phyloP scores from a whole-genome alignment of 352 stramenopile species.

The Phytopythium helicoides region DNA sequence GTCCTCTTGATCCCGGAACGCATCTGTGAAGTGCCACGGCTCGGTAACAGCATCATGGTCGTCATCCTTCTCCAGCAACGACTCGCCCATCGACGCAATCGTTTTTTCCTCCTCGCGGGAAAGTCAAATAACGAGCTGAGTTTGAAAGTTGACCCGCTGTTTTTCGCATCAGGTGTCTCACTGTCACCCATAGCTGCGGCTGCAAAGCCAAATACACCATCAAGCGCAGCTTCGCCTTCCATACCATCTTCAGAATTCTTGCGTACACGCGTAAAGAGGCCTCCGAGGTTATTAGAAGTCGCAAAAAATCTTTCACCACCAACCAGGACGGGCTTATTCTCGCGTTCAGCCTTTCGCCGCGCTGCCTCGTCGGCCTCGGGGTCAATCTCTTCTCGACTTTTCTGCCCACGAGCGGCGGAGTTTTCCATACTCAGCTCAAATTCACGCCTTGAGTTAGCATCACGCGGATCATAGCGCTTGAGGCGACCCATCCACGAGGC shows the following conservation, averaged over 20 bases:
- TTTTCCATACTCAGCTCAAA: slow-evolving; percentile 50
- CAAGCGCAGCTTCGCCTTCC: slow-evolving; percentile 68
- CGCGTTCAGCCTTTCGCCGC: slow-evolving; percentile 17
- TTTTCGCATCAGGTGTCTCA: background rate
- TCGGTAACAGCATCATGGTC: slow-evolving; percentile 21
- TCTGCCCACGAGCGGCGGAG: slow-evolving; percentile 6
- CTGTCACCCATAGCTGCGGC: slow-evolving; percentile 6
- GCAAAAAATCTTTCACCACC: slow-evolving; percentile 76
- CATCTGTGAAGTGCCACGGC: slow-evolving; percentile 46
- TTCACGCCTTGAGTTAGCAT: slow-evolving; percentile 30
- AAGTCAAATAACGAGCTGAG: slow-evolving; percentile 73
- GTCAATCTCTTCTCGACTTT: slow-evolving; percentile 21
- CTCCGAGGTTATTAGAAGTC: slow-evolving; percentile 52
- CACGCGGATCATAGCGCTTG: slow-evolving; percentile 65
- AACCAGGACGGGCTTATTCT: slow-evolving; percentile 48
- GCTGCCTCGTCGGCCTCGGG: slow-evolving; percentile 7
- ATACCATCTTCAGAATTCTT: slow-evolving; percentile 83
- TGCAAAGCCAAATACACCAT: slow-evolving; percentile 53
- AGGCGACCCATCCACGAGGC: slow-evolving; percentile 78
- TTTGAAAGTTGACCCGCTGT: slow-evolving; percentile 43
- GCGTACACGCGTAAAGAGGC: slow-evolving; percentile 71
- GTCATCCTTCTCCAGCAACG: slow-evolving; percentile 48
- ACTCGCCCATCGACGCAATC: slow-evolving; percentile 41
- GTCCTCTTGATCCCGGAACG: slow-evolving; percentile 32
- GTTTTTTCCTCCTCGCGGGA: slow-evolving; percentile 43